A percentile compares a stretch with the other conserved stretches of the same genome.
Evolutionary conservation across 1,284 basidiomycete genomes (phyloP).

Genomic region (Schizophyllum amplum): DNA sequence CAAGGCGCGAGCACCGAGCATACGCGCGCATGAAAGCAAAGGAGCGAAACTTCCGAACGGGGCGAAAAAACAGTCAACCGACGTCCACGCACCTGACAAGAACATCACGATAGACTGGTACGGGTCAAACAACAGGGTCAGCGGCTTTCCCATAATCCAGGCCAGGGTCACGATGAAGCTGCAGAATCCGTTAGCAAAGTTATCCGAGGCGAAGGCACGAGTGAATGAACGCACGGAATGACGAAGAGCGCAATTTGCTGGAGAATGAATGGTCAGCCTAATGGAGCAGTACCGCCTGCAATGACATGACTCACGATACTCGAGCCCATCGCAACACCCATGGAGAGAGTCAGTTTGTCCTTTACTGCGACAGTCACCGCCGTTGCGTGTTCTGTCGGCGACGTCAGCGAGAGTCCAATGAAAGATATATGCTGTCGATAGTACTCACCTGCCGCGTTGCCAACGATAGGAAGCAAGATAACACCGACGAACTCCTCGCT

Average conservation of each 20-base stretch:
- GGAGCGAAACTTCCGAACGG: too few species aligned
- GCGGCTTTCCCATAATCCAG: constrained; percentile 60
- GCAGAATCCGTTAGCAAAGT: background rate
- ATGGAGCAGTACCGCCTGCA: background rate
- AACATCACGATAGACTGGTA: constrained; percentile 54
- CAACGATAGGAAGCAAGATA: constrained; percentile 83
- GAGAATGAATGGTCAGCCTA: background rate
- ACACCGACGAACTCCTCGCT: constrained; percentile 78
- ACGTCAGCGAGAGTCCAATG: constrained; percentile 6
- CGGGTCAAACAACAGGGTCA: constrained; percentile 58
- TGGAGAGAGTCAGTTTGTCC: constrained; percentile 64
- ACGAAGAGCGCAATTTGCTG: constrained; percentile 86
- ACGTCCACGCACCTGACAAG: constrained; percentile 28
- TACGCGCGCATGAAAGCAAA: too few species aligned
- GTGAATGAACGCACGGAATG: constrained; percentile 51
- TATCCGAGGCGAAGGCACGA: constrained; percentile 17
- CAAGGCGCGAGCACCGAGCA: too few species aligned
- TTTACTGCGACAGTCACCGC: constrained; percentile 85
- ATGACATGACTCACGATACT: constrained; percentile 58
- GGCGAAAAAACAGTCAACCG: background rate
- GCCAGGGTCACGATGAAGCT: constrained; percentile 58
- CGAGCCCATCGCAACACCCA: constrained; percentile 85
- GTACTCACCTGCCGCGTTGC: constrained; percentile 67
- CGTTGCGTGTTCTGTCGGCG: constrained; percentile 65
- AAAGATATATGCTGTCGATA: too few species aligned